phyloP scores from a whole-genome alignment of 768 basidiomycete species.

The Collybiopsis confluens region DNA sequence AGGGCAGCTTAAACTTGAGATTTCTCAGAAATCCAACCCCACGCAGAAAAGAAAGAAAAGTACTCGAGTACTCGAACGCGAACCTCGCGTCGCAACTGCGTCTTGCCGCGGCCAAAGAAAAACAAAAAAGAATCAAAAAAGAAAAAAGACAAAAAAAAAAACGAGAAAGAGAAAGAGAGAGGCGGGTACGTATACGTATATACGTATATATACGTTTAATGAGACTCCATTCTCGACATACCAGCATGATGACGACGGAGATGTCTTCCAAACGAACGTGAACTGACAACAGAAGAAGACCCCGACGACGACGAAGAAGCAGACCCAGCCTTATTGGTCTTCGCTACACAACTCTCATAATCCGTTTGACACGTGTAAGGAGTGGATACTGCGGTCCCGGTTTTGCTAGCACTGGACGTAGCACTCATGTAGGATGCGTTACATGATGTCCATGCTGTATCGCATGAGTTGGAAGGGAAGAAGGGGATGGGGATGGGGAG shows the following conservation, averaged over 20 bases:
- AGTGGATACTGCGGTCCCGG: not conserved
- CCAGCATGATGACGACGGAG: conserved; percentile 3
- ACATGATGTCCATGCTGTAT: not conserved
- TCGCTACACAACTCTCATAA: not conserved
- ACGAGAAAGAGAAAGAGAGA: too few species aligned
- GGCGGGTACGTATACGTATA: too few species aligned
- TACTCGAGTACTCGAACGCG: too few species aligned
- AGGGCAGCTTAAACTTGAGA: too few species aligned
- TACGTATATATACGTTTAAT: too few species aligned
- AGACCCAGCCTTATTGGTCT: not conserved
- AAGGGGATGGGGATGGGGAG: not conserved
- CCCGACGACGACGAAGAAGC: not conserved
- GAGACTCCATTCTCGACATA: not conserved
- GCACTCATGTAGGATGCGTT: conserved; percentile 2
- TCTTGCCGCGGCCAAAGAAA: too few species aligned
- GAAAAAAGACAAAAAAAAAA: too few species aligned
- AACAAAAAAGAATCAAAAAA: too few species aligned
- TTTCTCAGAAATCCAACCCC: too few species aligned
- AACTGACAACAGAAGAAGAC: not conserved
- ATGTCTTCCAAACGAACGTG: not conserved
- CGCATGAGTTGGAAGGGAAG: not conserved
- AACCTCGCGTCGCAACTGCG: too few species aligned
- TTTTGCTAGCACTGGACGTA: not conserved
- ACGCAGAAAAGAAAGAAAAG: too few species aligned
- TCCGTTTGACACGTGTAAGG: not conserved